Percentiles rank a stretch among this genome's conserved stretches.
These are phyloP conservation scores for Phytopythium ostracodes DNA, from an alignment of 352 stramenopile species.

Conservation along the genomic window DNA sequence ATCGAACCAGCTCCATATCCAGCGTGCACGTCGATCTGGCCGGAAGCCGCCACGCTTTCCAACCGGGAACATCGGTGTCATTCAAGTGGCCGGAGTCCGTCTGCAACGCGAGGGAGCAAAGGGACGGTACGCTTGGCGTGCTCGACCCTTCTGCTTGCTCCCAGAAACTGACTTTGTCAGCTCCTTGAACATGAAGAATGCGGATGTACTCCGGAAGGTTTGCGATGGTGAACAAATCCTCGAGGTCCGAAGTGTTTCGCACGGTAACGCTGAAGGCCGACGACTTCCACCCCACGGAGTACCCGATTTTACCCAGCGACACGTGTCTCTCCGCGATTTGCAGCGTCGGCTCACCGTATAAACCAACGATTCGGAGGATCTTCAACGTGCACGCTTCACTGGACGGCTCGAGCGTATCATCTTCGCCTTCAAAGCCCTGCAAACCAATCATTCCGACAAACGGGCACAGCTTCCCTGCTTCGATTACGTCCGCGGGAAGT, in stretches of 20 bases:
- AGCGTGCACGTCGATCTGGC: slow-evolving; percentile 42
- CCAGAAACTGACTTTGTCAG: not conserved
- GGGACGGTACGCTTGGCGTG: slow-evolving; percentile 26
- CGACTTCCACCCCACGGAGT: slow-evolving; percentile 69
- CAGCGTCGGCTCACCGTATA: slow-evolving; percentile 62
- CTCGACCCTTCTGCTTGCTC: not conserved
- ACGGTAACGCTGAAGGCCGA: slow-evolving; percentile 62
- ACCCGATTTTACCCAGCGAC: slow-evolving; percentile 79
- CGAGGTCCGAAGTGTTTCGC: slow-evolving; percentile 66
- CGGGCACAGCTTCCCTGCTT: slow-evolving; percentile 51
- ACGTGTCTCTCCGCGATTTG: slow-evolving; percentile 46
- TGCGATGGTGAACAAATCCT: slow-evolving; percentile 53
- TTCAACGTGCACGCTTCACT: slow-evolving; percentile 62
- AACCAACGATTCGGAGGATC: slow-evolving; percentile 48
- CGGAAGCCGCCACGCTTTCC: slow-evolving; percentile 47
- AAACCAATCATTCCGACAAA: slow-evolving; percentile 71
- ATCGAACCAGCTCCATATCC: slow-evolving; percentile 67
- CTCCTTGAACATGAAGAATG: slow-evolving; percentile 23
- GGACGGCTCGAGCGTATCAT: slow-evolving; percentile 5
- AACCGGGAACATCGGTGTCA: slow-evolving; percentile 8
- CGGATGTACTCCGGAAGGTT: slow-evolving; percentile 52
- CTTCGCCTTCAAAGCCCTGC: slow-evolving; percentile 48
- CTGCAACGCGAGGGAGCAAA: slow-evolving; percentile 38
- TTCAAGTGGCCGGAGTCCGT: slow-evolving; percentile 18
- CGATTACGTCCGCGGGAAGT: slow-evolving; percentile 48